A percentile compares a stretch with the other conserved stretches of the same genome.
Conservation (phyloP, 2,329 filamentous ascomycete species). For the Ophiosphaerella herpotricha region DNA sequence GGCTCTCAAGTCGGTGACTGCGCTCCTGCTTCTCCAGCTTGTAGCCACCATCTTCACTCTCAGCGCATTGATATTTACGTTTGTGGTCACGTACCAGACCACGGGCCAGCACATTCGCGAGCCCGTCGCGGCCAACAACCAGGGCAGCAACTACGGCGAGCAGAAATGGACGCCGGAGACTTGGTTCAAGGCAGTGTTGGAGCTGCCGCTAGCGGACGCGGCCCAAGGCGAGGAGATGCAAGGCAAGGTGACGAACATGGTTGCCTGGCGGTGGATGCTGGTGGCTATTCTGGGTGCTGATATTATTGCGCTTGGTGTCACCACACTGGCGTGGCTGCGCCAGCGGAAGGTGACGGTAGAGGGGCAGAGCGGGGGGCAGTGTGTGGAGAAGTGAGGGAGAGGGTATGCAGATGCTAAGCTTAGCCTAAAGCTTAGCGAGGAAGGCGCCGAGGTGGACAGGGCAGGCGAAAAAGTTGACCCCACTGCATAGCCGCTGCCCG, state of each 20-base stretch:
- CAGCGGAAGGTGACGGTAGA: constrained; percentile 23
- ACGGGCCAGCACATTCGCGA: constrained; percentile 27
- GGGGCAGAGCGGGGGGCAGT: constrained; percentile 3
- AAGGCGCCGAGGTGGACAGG: constrained; percentile 1
- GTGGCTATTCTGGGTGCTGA: constrained; percentile 35
- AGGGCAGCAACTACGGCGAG: constrained; percentile 25
- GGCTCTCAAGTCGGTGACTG: constrained; percentile 37
- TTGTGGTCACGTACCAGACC: constrained; percentile 37
- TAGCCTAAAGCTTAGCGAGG: constrained; percentile 15
- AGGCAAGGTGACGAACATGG: constrained; percentile 30
- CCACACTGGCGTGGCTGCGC: constrained; percentile 21
- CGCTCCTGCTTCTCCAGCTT: constrained; percentile 41
- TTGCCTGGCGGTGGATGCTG: constrained; percentile 41
- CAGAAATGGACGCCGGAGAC: constrained; percentile 40
- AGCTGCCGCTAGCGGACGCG: constrained; percentile 29
- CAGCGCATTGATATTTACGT: constrained; percentile 36
- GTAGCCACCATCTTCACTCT: constrained; percentile 36
- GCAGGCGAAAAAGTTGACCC: constrained; percentile 21
- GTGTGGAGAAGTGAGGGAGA: constrained; percentile 17
- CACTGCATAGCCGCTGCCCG: constrained; percentile 5
- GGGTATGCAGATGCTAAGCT: not conserved
- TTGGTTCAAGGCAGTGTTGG: constrained; percentile 38
- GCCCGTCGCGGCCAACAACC: constrained; percentile 23
- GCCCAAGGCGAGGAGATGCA: constrained; percentile 22
- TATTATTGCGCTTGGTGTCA: constrained; percentile 21